Evolutionary conservation across 164 flowering plant genomes (phyloP).

Genomic region (Pachysandra terminalis): DNA sequence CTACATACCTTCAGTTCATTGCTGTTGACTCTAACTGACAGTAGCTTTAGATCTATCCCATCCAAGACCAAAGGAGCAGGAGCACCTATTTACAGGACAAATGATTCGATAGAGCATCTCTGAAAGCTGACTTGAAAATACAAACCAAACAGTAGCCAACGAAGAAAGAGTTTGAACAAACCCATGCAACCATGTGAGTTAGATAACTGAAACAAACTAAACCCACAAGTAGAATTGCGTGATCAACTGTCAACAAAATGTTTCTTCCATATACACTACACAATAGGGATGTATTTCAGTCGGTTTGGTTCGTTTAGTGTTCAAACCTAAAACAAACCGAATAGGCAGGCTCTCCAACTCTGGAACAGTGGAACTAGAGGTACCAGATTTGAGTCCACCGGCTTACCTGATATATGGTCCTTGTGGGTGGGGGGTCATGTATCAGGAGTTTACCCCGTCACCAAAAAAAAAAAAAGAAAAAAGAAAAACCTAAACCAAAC

Average conservation of each 20-base stretch:
- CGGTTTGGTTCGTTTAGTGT: too few species aligned
- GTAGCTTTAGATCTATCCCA: slow-evolving; percentile 71
- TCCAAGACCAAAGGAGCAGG: slow-evolving; percentile 66
- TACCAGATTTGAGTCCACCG: too few species aligned
- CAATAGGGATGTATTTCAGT: too few species aligned
- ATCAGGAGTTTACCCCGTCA: too few species aligned
- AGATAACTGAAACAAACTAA: background rate
- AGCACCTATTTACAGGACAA: slow-evolving; percentile 38
- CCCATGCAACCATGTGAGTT: background rate
- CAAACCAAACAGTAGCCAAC: background rate
- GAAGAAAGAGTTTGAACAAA: background rate
- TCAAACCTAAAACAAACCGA: too few species aligned
- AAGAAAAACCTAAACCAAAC: too few species aligned
- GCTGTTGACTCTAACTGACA: slow-evolving; percentile 60
- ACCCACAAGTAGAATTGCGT: too few species aligned
- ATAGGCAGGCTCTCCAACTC: too few species aligned
- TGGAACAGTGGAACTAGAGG: too few species aligned
- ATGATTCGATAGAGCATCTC: background rate
- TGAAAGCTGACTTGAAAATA: background rate
- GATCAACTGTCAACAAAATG: background rate
- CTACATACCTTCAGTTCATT: slow-evolving; percentile 58
- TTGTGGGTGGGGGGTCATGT: too few species aligned
- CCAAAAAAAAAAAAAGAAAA: too few species aligned
- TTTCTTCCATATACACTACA: background rate
- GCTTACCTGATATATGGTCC: too few species aligned